Conservation (phyloP, 2,329 filamentous ascomycete genomes). For the Hypoxylon sp. region DNA sequence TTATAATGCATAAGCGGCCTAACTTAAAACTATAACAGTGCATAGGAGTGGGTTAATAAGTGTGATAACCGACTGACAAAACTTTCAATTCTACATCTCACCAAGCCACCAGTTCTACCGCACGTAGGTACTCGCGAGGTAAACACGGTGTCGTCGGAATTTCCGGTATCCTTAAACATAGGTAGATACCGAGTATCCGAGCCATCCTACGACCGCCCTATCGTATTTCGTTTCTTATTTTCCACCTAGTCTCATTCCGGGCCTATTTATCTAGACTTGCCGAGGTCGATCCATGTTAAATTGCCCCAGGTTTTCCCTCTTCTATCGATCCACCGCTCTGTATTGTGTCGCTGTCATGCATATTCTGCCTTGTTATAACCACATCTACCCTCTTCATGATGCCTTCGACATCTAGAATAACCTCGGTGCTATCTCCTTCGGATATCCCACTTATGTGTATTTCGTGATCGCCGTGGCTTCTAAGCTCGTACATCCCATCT, state of each 20-base stretch:
- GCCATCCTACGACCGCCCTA: no score
- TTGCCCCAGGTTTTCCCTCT: neutral
- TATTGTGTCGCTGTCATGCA: neutral
- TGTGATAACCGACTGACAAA: no score
- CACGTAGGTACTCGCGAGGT: neutral
- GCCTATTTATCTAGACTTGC: neutral
- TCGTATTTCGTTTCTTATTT: neutral
- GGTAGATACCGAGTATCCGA: no score
- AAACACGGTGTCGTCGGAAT: no score
- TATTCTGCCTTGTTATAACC: neutral
- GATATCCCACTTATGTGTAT: neutral
- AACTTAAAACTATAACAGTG: no score
- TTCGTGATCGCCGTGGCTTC: neutral
- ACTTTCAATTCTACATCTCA: neutral
- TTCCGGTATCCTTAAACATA: no score
- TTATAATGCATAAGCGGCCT: no score
- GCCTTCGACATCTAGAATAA: neutral
- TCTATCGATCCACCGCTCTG: neutral
- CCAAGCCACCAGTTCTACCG: neutral
- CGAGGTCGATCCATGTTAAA: neutral
- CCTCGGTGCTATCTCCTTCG: neutral
- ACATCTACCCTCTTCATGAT: conserved; percentile 1
- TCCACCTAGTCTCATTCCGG: neutral
- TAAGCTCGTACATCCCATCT: neutral
- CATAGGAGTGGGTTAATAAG: no score